Percentiles rank a stretch among this genome's conserved stretches.
phyloP scores from a whole-genome alignment of 192 early-diverging fungal species.

The Entomortierella chlamydospora region DNA sequence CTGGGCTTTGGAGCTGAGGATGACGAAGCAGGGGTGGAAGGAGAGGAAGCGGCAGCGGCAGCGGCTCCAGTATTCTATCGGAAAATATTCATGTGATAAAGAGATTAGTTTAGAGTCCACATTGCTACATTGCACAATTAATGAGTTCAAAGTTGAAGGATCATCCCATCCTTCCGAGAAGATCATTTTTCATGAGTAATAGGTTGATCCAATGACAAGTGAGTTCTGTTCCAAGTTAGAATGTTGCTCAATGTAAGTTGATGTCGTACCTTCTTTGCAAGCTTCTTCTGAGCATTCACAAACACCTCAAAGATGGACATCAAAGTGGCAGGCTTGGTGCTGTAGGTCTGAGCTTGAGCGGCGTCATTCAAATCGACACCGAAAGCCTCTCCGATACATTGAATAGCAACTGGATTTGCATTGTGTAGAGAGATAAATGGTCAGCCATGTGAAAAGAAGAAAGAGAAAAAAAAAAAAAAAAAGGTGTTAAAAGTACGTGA shows the following conservation, averaged over 20 bases:
- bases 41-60: conserved; percentile 19
- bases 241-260: too few relatives aligned
- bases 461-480: background rate
- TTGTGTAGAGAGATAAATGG: background rate
- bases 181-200: background rate
- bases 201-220: background rate
- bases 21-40: conserved; percentile 27
- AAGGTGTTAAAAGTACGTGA: background rate
- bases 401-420: conserved; percentile 79
- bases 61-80: conserved; percentile 34
- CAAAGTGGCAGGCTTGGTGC: conserved; percentile 89
- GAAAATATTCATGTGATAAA: background rate
- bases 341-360: conserved; percentile 71
- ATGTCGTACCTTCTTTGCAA: conserved; percentile 54
- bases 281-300: conserved; percentile 83
- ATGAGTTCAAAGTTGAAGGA: too few relatives aligned
- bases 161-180: too few relatives aligned
- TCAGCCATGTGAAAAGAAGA: background rate
- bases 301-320: conserved; percentile 92
- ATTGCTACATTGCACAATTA: too few relatives aligned
- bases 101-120: too few relatives aligned
- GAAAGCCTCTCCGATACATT: conserved; percentile 96
- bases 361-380: conserved; percentile 82
- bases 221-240: background rate
- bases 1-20: conserved; percentile 5